A percentile compares a stretch with the other conserved stretches of the same genome.
Conservation (phyloP, 164 flowering plant species). For the Malania oleifera region DNA sequence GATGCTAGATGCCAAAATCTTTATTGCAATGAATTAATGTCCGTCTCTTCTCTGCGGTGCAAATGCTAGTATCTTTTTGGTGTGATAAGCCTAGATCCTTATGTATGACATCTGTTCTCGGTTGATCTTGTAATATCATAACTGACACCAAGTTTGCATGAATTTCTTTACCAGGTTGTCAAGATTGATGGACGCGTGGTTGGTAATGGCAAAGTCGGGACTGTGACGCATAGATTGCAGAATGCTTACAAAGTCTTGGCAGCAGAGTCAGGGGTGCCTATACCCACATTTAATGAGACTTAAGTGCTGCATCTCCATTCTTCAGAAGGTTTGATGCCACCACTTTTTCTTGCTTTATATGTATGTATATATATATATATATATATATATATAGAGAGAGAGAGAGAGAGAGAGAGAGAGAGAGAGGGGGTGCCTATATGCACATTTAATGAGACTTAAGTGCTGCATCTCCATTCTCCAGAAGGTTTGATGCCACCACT, state of each 20-base stretch:
- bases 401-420: no score
- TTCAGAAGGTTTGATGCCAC: slow-evolving; percentile 3
- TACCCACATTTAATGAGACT: slow-evolving; percentile 41
- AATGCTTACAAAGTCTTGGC: slow-evolving; percentile 57
- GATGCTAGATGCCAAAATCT: no score
- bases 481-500: slow-evolving; percentile 4
- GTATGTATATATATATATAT: no score
- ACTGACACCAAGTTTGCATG: neutral
- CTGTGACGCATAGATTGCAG: slow-evolving; percentile 67
- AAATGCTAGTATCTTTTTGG: no score
- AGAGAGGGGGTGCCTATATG: slow-evolving; percentile 92
- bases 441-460: slow-evolving; percentile 22
- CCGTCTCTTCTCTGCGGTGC: no score
- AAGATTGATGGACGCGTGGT: slow-evolving; percentile 76
- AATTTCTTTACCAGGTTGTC: slow-evolving; percentile 50
- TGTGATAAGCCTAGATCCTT: no score
- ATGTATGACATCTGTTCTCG: no score
- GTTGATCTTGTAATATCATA: no score
- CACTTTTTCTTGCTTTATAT: neutral
- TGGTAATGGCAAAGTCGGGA: slow-evolving; percentile 86
- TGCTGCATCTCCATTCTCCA: neutral
- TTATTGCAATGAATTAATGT: no score
- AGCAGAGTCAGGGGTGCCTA: slow-evolving; percentile 61
- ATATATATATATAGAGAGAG: no score
- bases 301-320: slow-evolving; percentile 1